Evolutionary conservation across 441 rosid species (phyloP).

Genomic region (Pelargonium citronellum): DNA sequence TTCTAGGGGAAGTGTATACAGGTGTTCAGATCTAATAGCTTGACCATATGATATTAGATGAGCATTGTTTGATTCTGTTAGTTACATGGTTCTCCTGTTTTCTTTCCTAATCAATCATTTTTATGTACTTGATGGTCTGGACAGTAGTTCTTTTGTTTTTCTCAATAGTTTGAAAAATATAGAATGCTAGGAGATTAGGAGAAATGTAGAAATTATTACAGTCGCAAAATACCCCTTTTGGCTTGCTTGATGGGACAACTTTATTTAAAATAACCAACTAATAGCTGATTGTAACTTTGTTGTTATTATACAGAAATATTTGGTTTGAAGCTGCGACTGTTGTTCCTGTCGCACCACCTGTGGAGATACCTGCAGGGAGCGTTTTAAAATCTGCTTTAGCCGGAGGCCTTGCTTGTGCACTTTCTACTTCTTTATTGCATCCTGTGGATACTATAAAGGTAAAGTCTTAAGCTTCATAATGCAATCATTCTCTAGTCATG

Average conservation of each 20-base stretch:
- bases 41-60: background rate
- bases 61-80: background rate
- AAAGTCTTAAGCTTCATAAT: constrained; percentile 22
- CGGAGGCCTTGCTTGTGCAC: constrained; percentile 92
- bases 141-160: no score
- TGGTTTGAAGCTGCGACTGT: constrained; percentile 99
- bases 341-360: constrained; percentile 93
- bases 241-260: background rate
- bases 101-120: no score
- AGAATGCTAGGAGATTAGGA: background rate
- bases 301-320: constrained; percentile 51
- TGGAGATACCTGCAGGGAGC: constrained; percentile 75
- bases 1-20: background rate
- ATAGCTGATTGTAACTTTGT: constrained; percentile 4
- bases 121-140: background rate
- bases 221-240: background rate
- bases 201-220: background rate
- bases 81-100: background rate
- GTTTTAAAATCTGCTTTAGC: constrained; percentile 93
- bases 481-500: background rate
- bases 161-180: background rate
- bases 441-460: constrained; percentile 92
- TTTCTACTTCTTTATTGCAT: constrained; percentile 77
- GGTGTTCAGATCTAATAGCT: constrained; percentile 8
- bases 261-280: no score